Evolutionary conservation across 805 yeast genomes (phyloP).

Genomic region (Pichia rugopelliculosa): DNA sequence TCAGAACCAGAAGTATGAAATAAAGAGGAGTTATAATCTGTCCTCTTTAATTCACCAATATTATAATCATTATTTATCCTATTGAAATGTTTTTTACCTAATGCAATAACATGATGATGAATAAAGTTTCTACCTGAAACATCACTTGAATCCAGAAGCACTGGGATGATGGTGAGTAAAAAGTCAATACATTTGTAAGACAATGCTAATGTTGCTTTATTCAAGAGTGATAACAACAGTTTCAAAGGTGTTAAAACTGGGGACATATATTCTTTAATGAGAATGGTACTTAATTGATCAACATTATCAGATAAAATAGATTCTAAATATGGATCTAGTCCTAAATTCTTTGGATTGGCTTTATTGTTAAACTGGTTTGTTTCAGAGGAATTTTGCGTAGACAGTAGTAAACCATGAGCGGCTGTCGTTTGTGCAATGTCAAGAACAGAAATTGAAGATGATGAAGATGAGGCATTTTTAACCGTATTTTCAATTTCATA

Average conservation of each 20-base stretch:
- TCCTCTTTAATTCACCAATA: slow-evolving; percentile 8
- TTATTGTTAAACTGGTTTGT: neutral
- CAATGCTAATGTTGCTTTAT: slow-evolving; percentile 53
- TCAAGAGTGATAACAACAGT: slow-evolving; percentile 51
- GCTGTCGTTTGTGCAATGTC: neutral
- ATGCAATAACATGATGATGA: slow-evolving; percentile 73
- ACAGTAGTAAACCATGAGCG: neutral
- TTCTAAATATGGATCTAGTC: slow-evolving; percentile 17
- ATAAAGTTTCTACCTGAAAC: slow-evolving; percentile 77
- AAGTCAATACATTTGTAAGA: slow-evolving; percentile 51
- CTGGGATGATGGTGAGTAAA: slow-evolving; percentile 44
- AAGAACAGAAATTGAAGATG: slow-evolving; percentile 8
- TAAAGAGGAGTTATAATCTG: slow-evolving; percentile 34
- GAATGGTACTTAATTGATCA: slow-evolving; percentile 34
- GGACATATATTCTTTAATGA: slow-evolving; percentile 37
- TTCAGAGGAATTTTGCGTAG: neutral
- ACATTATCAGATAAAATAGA: slow-evolving; percentile 25
- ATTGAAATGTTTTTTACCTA: slow-evolving; percentile 55
- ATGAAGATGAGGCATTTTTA: neutral
- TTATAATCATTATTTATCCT: slow-evolving; percentile 15
- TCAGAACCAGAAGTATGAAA: slow-evolving; percentile 54
- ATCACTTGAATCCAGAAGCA: slow-evolving; percentile 58
- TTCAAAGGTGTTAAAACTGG: slow-evolving; percentile 47
- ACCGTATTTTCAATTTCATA: slow-evolving; percentile 5
- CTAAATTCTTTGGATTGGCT: neutral